Conservation (phyloP, 495 filamentous ascomycete genomes). For the Durotheca rogersii region DNA sequence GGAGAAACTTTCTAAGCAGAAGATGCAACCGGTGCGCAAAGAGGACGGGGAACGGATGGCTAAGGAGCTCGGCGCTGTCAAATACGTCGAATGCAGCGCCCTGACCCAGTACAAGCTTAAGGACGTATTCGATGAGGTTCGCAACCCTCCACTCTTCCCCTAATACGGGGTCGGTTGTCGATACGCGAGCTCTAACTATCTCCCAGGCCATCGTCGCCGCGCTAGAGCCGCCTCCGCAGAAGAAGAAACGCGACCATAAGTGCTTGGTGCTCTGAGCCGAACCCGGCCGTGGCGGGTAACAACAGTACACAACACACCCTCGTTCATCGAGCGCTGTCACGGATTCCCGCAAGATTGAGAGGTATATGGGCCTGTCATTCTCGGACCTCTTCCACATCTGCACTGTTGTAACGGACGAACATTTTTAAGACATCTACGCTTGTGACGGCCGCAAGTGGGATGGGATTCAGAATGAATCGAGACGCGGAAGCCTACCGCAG, state of each 20-base stretch:
- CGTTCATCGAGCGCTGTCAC: conserved; percentile 11
- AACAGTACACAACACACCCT: conserved; percentile 11
- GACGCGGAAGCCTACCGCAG: conserved; percentile 25
- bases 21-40: conserved; percentile 86
- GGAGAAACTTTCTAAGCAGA: conserved; percentile 91
- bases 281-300: neutral
- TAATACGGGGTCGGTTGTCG: neutral
- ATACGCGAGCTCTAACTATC: conserved; percentile 22
- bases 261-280: conserved; percentile 53
- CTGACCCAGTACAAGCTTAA: conserved; percentile 98
- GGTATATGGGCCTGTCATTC: conserved; percentile 15
- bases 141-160: conserved; percentile 33
- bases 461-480: conserved; percentile 33
- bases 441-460: conserved; percentile 30
- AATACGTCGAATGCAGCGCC: conserved; percentile 98
- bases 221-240: conserved; percentile 76
- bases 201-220: conserved; percentile 83
- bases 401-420: conserved; percentile 32
- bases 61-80: conserved; percentile 91
- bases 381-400: conserved; percentile 24
- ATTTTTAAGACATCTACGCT: conserved; percentile 33
- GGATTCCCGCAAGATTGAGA: conserved; percentile 15
- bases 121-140: conserved; percentile 98
- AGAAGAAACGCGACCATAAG: conserved; percentile 56
- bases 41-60: conserved; percentile 96